Percentiles rank a stretch among this genome's conserved stretches.
These are phyloP conservation scores for Talaromyces thailandensis DNA, from an alignment of 495 filamentous ascomycete species.

Conservation along the genomic window DNA sequence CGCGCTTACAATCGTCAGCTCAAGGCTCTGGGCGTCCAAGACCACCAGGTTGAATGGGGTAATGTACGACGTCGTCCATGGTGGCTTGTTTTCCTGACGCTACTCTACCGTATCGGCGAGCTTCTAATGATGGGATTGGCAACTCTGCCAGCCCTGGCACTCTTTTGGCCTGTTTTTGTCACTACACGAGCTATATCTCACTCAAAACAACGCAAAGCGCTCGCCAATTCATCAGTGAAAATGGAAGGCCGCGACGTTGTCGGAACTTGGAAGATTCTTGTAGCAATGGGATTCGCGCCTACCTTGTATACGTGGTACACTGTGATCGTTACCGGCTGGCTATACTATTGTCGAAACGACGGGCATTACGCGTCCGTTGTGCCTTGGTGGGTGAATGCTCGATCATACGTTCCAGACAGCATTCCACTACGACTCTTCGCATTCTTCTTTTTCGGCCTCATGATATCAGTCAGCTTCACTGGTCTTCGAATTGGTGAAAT, in stretches of 20 bases:
- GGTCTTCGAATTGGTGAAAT: slow-evolving; percentile 85
- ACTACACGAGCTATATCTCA: slow-evolving; percentile 68
- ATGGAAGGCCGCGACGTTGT: slow-evolving; percentile 76
- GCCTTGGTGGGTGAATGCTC: slow-evolving; percentile 22
- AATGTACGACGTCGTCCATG: slow-evolving; percentile 45
- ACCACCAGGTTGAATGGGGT: slow-evolving; percentile 80
- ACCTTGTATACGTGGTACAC: slow-evolving; percentile 67
- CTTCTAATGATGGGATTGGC: slow-evolving; percentile 55
- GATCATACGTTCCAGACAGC: slow-evolving; percentile 53
- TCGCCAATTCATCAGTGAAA: slow-evolving; percentile 76
- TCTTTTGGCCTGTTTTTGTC: slow-evolving; percentile 75
- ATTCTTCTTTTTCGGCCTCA: slow-evolving; percentile 58
- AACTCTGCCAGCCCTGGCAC: slow-evolving; percentile 63
- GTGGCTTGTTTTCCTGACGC: slow-evolving; percentile 51
- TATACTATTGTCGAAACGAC: slow-evolving; percentile 57
- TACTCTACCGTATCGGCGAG: slow-evolving; percentile 68
- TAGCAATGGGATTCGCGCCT: slow-evolving; percentile 67
- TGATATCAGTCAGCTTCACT: slow-evolving; percentile 76
- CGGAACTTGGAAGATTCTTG: slow-evolving; percentile 86
- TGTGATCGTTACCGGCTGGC: slow-evolving; percentile 52
- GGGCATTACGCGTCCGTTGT: slow-evolving; percentile 36
- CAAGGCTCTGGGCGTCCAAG: slow-evolving; percentile 61
- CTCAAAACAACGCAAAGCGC: slow-evolving; percentile 66
- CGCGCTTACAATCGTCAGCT: slow-evolving; percentile 71
- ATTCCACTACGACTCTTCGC: slow-evolving; percentile 63